These are phyloP conservation scores for Ascocoryne sarcoides DNA, from an alignment of 2,329 filamentous ascomycete genomes.

Conservation along the genomic window DNA sequence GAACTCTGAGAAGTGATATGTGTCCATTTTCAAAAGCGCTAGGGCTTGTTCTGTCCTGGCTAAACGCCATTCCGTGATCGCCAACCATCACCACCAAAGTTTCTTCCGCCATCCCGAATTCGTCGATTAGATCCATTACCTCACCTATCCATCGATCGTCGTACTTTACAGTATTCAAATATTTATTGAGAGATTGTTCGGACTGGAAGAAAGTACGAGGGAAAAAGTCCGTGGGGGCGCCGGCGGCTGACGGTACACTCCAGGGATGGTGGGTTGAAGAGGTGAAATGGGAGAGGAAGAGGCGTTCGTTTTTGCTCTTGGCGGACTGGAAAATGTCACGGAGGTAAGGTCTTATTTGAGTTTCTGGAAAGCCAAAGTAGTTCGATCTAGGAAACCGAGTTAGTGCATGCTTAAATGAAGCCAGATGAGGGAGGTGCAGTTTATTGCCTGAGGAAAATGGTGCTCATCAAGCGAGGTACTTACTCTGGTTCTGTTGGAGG, in stretches of 20 bases:
- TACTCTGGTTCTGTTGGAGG: neutral
- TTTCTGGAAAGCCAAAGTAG: conserved; percentile 37
- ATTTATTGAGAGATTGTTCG: conserved; percentile 29
- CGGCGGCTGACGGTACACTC: conserved; percentile 28
- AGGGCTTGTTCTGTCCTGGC: neutral
- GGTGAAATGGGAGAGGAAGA: conserved; percentile 32
- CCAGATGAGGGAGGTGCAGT: no score
- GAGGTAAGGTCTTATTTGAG: conserved; percentile 33
- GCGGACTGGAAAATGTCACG: conserved; percentile 29
- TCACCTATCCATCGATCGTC: conserved; percentile 33
- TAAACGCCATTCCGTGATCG: conserved; percentile 25
- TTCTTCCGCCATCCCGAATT: conserved; percentile 34
- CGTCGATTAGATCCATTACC: conserved; percentile 33
- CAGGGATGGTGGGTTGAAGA: conserved; percentile 36
- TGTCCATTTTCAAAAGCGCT: conserved; percentile 28
- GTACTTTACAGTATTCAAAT: conserved; percentile 34
- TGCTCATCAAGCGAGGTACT: neutral
- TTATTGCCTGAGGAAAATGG: conserved; percentile 13
- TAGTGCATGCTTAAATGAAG: no score
- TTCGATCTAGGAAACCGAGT: conserved; percentile 28
- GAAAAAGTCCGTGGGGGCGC: conserved; percentile 27
- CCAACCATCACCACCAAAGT: conserved; percentile 39
- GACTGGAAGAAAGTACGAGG: conserved; percentile 13
- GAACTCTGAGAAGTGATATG: conserved; percentile 36
- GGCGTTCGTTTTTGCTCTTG: conserved; percentile 24